Evolutionary conservation across 441 rosid genomes (phyloP), one percentile per base, ranked within the genome.

Genomic region (Arabidopsis lyrata): DNA sequence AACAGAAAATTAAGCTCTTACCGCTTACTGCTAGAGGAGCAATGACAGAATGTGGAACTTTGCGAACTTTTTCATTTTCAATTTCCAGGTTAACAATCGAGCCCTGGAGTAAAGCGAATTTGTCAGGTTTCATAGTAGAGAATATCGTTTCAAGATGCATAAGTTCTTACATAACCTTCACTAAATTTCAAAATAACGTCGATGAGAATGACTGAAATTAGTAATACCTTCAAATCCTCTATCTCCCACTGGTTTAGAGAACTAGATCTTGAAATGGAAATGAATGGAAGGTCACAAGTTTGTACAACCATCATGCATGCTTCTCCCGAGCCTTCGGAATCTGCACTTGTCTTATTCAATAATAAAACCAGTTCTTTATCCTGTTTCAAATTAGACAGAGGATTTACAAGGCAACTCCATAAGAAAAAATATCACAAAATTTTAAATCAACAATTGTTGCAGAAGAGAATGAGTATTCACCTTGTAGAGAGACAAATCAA

Each of bases 1-100:
- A 0, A 20, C 2, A 24, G 20, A 39, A 5, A 8, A 14, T 24
- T 61, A 14, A 41, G 36, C 22, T 5, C 66, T 61, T 82, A 92
- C 99, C 87, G 54, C 99, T 89, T n/a, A 90, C 93, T 27, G 96
- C 94, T 79, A 95, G 77, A 20, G 97, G 97, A 78, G 89, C 80
- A 31, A 83, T 68, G 20, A 79, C 86, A 1, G 89, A 64, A 72
- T 87, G 90, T 74, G 96, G 92, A 72, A 92, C 80, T 63, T 49
- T 73, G 52, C 96, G 93, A 56, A 78, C 84, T 82, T 89, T 92
- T 74, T 87, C 96, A 59, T 88, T 83, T 79, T 88, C 97, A 83
- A 88, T 76, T 75, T 84, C 83, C 75, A 92, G 70, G 70, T 58
- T 34, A 38, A 85, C 74, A 49, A 84, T 61, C 61, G 86, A 83